Conservation (phyloP, 208 protist genomes). For the Leishmania mexicana region DNA sequence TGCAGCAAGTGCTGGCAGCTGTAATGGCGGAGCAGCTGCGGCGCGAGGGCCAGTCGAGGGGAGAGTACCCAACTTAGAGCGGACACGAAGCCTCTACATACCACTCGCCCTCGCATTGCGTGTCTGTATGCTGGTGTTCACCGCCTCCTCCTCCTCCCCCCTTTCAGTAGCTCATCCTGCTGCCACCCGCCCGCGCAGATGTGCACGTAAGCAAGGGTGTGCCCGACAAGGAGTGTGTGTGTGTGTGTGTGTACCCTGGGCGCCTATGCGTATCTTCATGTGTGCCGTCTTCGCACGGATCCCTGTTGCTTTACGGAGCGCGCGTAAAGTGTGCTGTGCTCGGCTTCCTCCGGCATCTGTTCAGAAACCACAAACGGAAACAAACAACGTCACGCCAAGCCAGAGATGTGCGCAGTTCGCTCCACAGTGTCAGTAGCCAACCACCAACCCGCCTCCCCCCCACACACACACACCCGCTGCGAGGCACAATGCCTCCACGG, state of each 20-base stretch:
- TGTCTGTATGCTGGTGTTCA: background rate
- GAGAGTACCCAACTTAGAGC: background rate
- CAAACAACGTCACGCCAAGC: background rate
- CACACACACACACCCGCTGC: background rate
- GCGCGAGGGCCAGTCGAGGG: background rate
- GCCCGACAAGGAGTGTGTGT: background rate
- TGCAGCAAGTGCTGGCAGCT: slow-evolving; percentile 32
- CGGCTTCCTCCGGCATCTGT: background rate
- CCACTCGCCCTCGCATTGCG: background rate
- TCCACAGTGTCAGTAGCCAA: background rate
- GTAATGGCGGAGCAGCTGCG: slow-evolving; percentile 11
- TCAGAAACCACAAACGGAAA: background rate
- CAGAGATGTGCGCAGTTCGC: background rate
- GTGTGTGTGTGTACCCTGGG: background rate
- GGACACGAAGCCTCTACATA: background rate
- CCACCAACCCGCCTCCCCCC: background rate
- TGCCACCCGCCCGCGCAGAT: background rate
- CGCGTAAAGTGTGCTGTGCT: background rate
- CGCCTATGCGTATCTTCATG: background rate
- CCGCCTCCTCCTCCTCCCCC: background rate
- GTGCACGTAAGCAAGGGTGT: background rate
- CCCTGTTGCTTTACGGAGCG: background rate
- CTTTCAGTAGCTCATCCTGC: background rate
- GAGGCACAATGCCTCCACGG: background rate
- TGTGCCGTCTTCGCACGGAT: background rate